Conservation (phyloP, 1,284 basidiomycete species). For the Cryptococcus sp. region DNA sequence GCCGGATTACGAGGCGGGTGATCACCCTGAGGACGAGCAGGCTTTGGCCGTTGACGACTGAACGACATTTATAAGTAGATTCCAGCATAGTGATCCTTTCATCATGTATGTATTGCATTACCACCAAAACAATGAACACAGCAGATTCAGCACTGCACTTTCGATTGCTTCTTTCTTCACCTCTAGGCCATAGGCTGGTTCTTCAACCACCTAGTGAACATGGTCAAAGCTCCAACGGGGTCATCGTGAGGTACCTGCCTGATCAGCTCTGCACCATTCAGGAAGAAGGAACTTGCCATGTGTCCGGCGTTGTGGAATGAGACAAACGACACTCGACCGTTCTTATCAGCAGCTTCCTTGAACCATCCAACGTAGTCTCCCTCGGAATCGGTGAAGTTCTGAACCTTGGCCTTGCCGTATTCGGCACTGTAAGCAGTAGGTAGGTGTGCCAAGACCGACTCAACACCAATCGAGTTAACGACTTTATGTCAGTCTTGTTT, state of each 20-base stretch:
- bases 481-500: conserved; percentile 12
- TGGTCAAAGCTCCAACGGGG: conserved; percentile 63
- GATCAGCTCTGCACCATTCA: conserved; percentile 2
- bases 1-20: neutral
- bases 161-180: neutral
- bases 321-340: conserved; percentile 73
- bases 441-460: conserved; percentile 34
- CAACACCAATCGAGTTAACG: conserved; percentile 42
- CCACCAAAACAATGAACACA: no score
- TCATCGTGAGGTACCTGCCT: conserved; percentile 68
- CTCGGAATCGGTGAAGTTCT: conserved; percentile 55
- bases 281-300: conserved; percentile 52
- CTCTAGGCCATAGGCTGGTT: conserved; percentile 49
- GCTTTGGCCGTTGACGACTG: neutral
- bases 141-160: no score
- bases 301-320: conserved; percentile 69
- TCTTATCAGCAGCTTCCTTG: conserved; percentile 58
- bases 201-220: conserved; percentile 56
- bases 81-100: no score
- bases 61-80: neutral
- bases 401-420: conserved; percentile 55
- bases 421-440: conserved; percentile 59
- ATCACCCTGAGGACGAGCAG: conserved; percentile 4
- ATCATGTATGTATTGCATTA: no score
- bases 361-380: conserved; percentile 39